A percentile compares a stretch with the other conserved stretches of the same genome.
Evolutionary conservation across 2,329 filamentous ascomycete genomes (phyloP).

Genomic region (Colletotrichum simmondsii): DNA sequence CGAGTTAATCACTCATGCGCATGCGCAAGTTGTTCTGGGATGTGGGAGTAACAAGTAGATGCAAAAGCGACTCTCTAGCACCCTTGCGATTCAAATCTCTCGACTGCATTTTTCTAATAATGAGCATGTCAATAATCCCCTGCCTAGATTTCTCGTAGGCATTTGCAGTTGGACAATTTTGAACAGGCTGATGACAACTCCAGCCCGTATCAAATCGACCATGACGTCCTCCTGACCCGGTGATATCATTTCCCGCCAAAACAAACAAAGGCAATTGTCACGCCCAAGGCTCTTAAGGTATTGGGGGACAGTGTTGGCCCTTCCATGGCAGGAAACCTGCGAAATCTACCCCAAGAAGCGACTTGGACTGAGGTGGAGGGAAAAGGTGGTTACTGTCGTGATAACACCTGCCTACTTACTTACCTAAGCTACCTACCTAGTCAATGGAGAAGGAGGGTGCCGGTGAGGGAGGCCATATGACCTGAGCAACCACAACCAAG

Average conservation of each 20-base stretch:
- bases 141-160: background rate
- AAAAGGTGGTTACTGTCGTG: background rate
- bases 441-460: background rate
- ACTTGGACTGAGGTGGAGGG: background rate
- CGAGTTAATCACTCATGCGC: background rate
- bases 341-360: background rate
- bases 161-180: background rate
- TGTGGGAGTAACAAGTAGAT: no score
- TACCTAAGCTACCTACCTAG: background rate
- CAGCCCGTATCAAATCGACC: background rate
- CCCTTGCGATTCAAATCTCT: background rate
- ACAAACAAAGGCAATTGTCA: background rate
- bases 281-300: background rate
- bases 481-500: background rate
- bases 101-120: background rate
- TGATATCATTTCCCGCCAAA: background rate
- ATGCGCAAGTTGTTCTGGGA: background rate
- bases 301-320: background rate
- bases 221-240: background rate
- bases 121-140: background rate
- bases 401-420: background rate
- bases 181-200: background rate
- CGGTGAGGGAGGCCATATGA: slow-evolving; percentile 3
- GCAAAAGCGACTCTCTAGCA: no score
- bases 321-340: background rate